A percentile compares a stretch with the other conserved stretches of the same genome.
Conservation (phyloP, 306 rosid genomes). For the Vicia sativa region DNA sequence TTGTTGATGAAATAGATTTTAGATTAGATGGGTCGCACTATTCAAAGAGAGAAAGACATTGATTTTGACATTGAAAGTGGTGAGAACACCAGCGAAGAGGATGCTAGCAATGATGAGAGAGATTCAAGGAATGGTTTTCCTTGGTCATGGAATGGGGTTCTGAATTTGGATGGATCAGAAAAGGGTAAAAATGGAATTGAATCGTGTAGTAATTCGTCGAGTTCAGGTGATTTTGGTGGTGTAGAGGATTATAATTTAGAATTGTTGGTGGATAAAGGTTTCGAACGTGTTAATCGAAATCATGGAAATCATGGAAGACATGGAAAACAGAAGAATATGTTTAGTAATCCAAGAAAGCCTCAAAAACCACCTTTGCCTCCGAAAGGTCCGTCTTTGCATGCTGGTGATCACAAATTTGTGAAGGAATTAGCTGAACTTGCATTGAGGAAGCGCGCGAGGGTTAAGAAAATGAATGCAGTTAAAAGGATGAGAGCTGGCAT, state of each 20-base stretch:
- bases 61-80: conserved; percentile 64
- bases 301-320: not conserved
- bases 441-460: conserved; percentile 62
- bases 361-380: conserved; percentile 79
- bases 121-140: conserved; percentile 45
- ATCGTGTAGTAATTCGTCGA: conserved; percentile 48
- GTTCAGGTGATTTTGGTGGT: conserved; percentile 38
- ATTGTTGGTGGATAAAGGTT: conserved; percentile 46
- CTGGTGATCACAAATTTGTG: conserved; percentile 65
- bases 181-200: conserved; percentile 49
- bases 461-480: conserved; percentile 58
- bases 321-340: conserved; percentile 41
- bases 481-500: conserved; percentile 61
- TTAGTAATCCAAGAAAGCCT: conserved; percentile 53
- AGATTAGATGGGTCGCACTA: conserved; percentile 42
- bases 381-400: conserved; percentile 66
- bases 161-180: conserved; percentile 48
- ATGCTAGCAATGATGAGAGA: conserved; percentile 50
- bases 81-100: conserved; percentile 63
- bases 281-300: conserved; percentile 32
- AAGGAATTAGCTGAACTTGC: conserved; percentile 67
- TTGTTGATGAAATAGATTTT: conserved; percentile 39
- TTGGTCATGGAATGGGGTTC: conserved; percentile 53
- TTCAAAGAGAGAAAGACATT: conserved; percentile 45
- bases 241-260: conserved; percentile 41